Evolutionary conservation across 2,329 filamentous ascomycete genomes (phyloP), one percentile per base, ranked within the genome.

Genomic region (Pseudogymnoascus sp.): DNA sequence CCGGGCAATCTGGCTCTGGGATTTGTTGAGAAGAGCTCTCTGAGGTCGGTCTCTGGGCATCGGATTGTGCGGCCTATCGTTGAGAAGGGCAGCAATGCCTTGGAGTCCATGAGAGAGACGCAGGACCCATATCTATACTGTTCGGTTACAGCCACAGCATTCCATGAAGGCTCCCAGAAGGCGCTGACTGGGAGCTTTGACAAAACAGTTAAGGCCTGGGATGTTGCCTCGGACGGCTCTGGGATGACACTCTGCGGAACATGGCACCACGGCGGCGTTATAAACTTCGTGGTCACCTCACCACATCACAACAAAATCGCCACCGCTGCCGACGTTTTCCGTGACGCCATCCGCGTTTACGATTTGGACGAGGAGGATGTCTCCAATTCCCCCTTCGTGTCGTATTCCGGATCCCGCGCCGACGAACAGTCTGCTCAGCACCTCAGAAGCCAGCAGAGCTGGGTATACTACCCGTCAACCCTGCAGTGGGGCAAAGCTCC

Each of bases 61-160:
- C 77, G 82, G 0, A 80, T 86, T 15, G 71, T 76, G 1, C 78
- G 84, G 1, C 82, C 83, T 0, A 62, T 79, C 0, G 77, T 85
- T 0, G 71, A 77, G 11, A 78, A 77, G 60, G 78, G 78, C 0
- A 80, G 83, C 15, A 86, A 85, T 65, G 75, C 82, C 0, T 77
- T 78, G 2, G 73, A 78, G 1, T 80, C 80, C 0, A 85, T 86
- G 82, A 75, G 79, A 1, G 75, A 77, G 63, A 82, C 78, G 38
- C 83, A 86, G 63, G 81, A 84, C 57, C 81, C 81, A 0, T 87
- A 84, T 83, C 73, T 87, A 0, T 87, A 85, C 66, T 80, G 82
- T 0, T 86, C 84, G 0, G 83, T 87, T 0, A 83, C 85, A 0
- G 81, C 82, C 4, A 84, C 83, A 0, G 82, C 84, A 59, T 83